Conservation (phyloP, 2,329 filamentous ascomycete species). For the Aspergillus quadrilineatus region DNA sequence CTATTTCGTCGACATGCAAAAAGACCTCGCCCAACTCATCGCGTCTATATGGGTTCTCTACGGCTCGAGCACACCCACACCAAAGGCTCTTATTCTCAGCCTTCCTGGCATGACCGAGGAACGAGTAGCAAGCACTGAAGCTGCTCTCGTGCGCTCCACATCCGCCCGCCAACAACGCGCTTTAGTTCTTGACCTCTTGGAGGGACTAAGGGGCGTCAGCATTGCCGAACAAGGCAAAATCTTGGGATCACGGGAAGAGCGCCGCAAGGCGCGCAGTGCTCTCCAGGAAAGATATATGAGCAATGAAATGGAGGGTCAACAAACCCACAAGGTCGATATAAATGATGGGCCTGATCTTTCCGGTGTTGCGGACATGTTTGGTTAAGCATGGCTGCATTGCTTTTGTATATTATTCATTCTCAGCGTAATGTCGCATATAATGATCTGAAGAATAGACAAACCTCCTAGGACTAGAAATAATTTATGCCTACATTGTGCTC, state of each 20-base stretch:
- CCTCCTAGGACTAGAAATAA: slow-evolving; percentile 1
- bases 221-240: slow-evolving; percentile 93
- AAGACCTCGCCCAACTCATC: slow-evolving; percentile 84
- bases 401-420: slow-evolving; percentile 21
- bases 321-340: slow-evolving; percentile 42
- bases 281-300: slow-evolving; percentile 47
- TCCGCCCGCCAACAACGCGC: slow-evolving; percentile 73
- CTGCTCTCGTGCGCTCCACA: slow-evolving; percentile 57
- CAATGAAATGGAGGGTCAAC: slow-evolving; percentile 44
- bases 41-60: slow-evolving; percentile 81
- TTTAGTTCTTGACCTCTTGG: slow-evolving; percentile 78
- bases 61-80: slow-evolving; percentile 65
- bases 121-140: slow-evolving; percentile 65
- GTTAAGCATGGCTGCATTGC: slow-evolving; percentile 23
- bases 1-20: slow-evolving; percentile 95
- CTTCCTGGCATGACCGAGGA: slow-evolving; percentile 72
- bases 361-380: slow-evolving; percentile 56
- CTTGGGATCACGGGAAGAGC: slow-evolving; percentile 42
- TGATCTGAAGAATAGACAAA: slow-evolving; percentile 4
- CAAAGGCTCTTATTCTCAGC: slow-evolving; percentile 71
- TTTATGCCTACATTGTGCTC: slow-evolving; percentile 4
- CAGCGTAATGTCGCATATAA: slow-evolving; percentile 2
- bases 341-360: slow-evolving; percentile 52
- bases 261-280: slow-evolving; percentile 43
- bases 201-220: slow-evolving; percentile 83